Conservation (phyloP, 352 stramenopile species). For the Peronosclerospora sorghi region DNA sequence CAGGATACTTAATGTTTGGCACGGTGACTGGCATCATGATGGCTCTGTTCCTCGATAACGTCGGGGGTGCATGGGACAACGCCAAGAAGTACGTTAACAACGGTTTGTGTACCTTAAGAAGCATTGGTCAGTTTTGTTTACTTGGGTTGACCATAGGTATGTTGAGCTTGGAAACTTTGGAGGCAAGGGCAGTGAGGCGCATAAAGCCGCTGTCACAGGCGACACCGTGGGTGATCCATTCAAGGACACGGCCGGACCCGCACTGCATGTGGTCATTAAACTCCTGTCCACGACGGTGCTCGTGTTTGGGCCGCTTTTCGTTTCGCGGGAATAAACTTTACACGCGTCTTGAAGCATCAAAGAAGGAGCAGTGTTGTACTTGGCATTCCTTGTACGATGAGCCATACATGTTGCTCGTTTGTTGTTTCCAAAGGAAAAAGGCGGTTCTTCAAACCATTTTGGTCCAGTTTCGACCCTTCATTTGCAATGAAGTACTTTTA, state of each 20-base stretch:
- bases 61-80: conserved; percentile 97
- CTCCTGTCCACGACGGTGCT: conserved; percentile 91
- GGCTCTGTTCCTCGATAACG: conserved; percentile 96
- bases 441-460: no score
- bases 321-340: conserved; percentile 46
- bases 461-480: no score
- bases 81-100: conserved; percentile 98
- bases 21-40: conserved; percentile 95
- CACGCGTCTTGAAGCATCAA: background rate
- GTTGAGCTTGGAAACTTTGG: conserved; percentile 92
- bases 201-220: conserved; percentile 95
- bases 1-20: conserved; percentile 91
- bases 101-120: background rate
- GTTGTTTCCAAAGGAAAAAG: no score
- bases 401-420: no score
- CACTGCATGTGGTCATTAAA: conserved; percentile 98
- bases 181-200: conserved; percentile 92
- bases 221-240: conserved; percentile 96
- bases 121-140: background rate
- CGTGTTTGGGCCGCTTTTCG: conserved; percentile 88
- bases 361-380: background rate
- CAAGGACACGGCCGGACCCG: conserved; percentile 95
- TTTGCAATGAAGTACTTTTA: no score
- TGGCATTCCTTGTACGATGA: no score
- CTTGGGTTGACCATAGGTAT: conserved; percentile 69